phyloP scores from a whole-genome alignment of 805 yeast species.

The Yamadazyma phyllophila region DNA sequence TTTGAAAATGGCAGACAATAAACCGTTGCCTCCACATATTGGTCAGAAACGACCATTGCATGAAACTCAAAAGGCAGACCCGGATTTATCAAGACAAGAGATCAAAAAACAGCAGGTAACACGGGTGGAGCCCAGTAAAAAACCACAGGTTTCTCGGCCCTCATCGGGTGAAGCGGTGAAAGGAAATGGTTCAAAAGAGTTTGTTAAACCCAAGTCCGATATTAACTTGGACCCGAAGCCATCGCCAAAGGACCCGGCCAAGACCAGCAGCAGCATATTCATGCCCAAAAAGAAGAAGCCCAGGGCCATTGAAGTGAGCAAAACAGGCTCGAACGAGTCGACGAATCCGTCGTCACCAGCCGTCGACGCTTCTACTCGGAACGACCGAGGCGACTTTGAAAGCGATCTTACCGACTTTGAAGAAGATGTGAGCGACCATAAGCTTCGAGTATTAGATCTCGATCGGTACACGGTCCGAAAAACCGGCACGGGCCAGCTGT shows the following conservation, averaged over 20 bases:
- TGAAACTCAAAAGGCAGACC: neutral
- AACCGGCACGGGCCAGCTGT: neutral
- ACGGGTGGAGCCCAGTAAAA: too few relatives aligned
- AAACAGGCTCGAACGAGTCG: slow-evolving; percentile 1
- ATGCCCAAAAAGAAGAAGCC: slow-evolving; percentile 10
- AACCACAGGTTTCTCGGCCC: too few relatives aligned
- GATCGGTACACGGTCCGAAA: slow-evolving; percentile 3
- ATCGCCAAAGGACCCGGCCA: neutral
- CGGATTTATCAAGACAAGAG: too few relatives aligned
- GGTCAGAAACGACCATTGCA: neutral
- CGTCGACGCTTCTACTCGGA: neutral
- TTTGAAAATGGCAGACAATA: slow-evolving; percentile 40
- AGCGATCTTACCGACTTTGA: slow-evolving; percentile 27
- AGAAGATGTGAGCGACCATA: slow-evolving; percentile 18
- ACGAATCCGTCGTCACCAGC: too few relatives aligned
- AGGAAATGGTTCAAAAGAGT: neutral
- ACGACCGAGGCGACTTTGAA: slow-evolving; percentile 12
- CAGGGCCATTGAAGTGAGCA: neutral
- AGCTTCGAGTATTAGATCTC: slow-evolving; percentile 1
- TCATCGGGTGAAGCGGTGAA: too few relatives aligned
- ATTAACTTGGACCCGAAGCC: neutral
- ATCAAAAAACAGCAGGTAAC: neutral
- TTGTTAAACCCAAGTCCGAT: neutral
- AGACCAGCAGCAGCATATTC: slow-evolving; percentile 4
- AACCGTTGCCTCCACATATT: slow-evolving; percentile 1